Base-by-base conservation (phyloP, 2,329 filamentous ascomycete species). In the Sclerotinia sclerotiorum region DNA sequence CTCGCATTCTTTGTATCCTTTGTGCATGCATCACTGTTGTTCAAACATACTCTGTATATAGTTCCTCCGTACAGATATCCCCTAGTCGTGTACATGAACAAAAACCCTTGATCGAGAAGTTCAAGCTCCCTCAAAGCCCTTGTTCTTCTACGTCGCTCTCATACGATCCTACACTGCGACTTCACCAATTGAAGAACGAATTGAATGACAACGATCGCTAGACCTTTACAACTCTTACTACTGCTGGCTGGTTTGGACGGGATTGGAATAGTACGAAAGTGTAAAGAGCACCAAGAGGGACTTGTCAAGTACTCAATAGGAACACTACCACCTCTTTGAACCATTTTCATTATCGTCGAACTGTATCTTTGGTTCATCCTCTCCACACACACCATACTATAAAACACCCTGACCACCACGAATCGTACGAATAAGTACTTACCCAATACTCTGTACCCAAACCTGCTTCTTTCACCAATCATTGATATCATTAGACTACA, bases 151-250 rank as follows among this genome's bases (percentile, higher is more conserved):
- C 56, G 39, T 29, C 39, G 39, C 56, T 46, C 39, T 24, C n/a
- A 46, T 21, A 58, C 56, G 24, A 46, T 29, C 44, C 56, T 29
- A 42, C 39, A 32, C 42, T 29, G 57, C 24, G 32, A 60, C 57
- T 60, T 60, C 57, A 60, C 57, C 57, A 46, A 60, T 60, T 32
- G 39, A 46, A 46, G n/a, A 19, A 17, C 57, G 57, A 60, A 46
- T 46, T 60, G 57, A 27, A 46, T 60, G 24, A 60, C 57, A 46
- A 32, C 57, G 19, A 60, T 60, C n/a, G 39, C 42, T 46, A n/a
- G 29, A 46, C 8, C 42, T 32, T 15, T 46, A 8, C 19, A 17
- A 24, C 32, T 11, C 24, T 24, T 35, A 24, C n/a, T n/a, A 35
- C 55, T 24, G 32, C n/a, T 42, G 54, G 55, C 55, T 57, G 32